A percentile compares a stretch with the other conserved stretches of the same genome.
Conservation (phyloP, 495 filamentous ascomycete genomes). For the Penicillium odoratum region DNA sequence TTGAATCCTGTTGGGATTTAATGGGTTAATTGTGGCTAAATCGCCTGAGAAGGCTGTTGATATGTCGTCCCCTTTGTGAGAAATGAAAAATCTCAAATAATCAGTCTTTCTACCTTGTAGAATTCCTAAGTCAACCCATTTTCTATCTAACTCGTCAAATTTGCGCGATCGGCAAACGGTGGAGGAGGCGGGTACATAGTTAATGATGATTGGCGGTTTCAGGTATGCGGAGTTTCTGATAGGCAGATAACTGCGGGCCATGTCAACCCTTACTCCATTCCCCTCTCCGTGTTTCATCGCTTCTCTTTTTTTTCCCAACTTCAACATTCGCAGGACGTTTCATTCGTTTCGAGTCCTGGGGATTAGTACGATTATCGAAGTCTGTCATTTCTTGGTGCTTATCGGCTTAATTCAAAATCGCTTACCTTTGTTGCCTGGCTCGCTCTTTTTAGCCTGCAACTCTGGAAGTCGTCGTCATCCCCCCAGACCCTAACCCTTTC, state of each 20-base stretch:
- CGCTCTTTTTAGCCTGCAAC: conserved; percentile 10
- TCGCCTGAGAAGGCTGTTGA: conserved; percentile 31
- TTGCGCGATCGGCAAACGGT: conserved; percentile 29
- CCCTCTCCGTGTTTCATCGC: conserved; percentile 26
- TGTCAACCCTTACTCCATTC: conserved; percentile 22
- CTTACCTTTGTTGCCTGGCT: conserved; percentile 1
- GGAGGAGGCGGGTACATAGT: conserved; percentile 12
- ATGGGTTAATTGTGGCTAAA: conserved; percentile 25
- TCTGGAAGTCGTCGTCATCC: conserved; percentile 6
- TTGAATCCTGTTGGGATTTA: conserved; percentile 25
- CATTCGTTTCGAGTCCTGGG: conserved; percentile 8
- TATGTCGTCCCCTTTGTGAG: conserved; percentile 34
- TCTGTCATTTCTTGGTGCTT: not conserved
- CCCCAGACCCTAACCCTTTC: conserved; percentile 1
- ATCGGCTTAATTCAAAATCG: not conserved
- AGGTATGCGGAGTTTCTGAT: conserved; percentile 24
- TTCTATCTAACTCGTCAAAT: conserved; percentile 5
- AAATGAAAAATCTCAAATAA: conserved; percentile 21
- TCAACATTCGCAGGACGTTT: conserved; percentile 1
- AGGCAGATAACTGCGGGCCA: conserved; percentile 17
- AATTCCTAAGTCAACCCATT: not conserved
- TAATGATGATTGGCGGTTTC: conserved; percentile 29
- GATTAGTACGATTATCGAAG: not conserved
- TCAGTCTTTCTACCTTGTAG: not conserved
- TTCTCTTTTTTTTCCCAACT: conserved; percentile 6